Conservation (phyloP, 345 rosid species). For the Citrus hindsii region DNA sequence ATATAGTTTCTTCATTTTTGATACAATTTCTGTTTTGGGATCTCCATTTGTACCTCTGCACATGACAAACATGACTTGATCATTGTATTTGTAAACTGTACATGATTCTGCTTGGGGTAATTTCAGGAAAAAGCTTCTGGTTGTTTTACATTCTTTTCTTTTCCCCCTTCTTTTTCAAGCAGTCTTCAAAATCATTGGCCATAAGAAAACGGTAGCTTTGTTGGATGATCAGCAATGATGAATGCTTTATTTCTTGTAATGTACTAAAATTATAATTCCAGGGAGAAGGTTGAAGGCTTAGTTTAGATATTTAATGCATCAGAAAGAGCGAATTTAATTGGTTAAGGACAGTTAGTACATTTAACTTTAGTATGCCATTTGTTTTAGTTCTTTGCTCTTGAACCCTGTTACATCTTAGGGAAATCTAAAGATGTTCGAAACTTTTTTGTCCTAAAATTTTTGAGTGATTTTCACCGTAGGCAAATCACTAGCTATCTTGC, state of each 20-base stretch:
- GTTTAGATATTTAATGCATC: not conserved
- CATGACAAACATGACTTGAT: no score
- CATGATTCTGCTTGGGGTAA: not conserved
- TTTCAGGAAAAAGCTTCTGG: not conserved
- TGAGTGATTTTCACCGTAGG: not conserved
- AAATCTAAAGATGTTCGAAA: not conserved
- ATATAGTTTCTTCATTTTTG: not conserved
- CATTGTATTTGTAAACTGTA: no score
- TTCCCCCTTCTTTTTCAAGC: no score
- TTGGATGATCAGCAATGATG: not conserved
- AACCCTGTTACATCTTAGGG: not conserved
- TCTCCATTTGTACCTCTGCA: not conserved
- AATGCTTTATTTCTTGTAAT: not conserved
- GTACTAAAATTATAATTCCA: not conserved
- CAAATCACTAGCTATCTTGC: no score
- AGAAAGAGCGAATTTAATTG: not conserved
- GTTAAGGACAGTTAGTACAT: not conserved
- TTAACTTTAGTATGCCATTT: not conserved
- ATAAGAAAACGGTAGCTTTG: not conserved
- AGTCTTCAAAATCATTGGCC: no score
- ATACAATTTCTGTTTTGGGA: not conserved
- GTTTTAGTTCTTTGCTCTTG: not conserved
- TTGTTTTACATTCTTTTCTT: no score
- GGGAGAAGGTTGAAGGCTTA: not conserved
- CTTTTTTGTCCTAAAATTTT: not conserved